phyloP scores from a whole-genome alignment of 257 asterid genomes.

The Ajuga chamaepitys region DNA sequence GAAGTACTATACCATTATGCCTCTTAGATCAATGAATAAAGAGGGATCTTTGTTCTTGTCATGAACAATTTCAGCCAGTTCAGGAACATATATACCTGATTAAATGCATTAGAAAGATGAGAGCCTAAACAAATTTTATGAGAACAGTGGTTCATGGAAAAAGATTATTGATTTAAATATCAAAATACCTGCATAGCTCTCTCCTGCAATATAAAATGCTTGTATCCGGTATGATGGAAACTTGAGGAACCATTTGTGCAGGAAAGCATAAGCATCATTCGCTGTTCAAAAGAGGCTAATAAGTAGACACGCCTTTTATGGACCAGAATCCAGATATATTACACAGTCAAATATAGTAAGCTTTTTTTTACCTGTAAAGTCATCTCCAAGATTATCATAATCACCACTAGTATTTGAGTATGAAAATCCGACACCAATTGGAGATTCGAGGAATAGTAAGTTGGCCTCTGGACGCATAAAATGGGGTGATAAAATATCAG shows the following conservation, averaged over 20 bases:
- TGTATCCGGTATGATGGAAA: constrained; percentile 62
- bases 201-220: constrained; percentile 72
- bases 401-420: constrained; percentile 68
- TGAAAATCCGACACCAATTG: constrained; percentile 89
- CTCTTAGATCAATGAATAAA: constrained; percentile 61
- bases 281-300: constrained; percentile 36
- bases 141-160: not conserved
- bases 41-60: constrained; percentile 62
- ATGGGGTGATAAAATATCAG: not conserved
- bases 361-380: constrained; percentile 70
- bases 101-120: not conserved
- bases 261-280: constrained; percentile 72
- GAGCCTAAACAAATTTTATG: not conserved
- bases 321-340: no score
- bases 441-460: constrained; percentile 82
- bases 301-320: not conserved
- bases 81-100: constrained; percentile 76
- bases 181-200: constrained; percentile 81
- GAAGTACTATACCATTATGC: constrained; percentile 66
- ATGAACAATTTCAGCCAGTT: constrained; percentile 72
- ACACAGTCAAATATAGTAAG: constrained; percentile 1
- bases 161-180: not conserved
- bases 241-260: constrained; percentile 77
- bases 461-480: constrained; percentile 79
- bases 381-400: constrained; percentile 70